Evolutionary conservation across 345 rosid genomes (phyloP).

Genomic region (Barbarea vulgaris): DNA sequence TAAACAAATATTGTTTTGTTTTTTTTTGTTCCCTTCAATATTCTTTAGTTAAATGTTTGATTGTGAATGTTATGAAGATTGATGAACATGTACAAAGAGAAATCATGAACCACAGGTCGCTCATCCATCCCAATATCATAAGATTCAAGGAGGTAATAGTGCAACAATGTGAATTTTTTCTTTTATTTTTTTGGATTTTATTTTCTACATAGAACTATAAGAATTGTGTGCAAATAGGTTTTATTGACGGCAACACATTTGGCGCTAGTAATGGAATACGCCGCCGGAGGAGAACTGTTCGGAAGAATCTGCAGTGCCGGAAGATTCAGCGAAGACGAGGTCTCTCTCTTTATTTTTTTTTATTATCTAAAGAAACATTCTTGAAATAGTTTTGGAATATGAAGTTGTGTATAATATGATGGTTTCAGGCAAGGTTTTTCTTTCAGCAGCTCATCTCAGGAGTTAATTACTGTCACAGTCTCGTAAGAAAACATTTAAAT

Average conservation of each 20-base stretch:
- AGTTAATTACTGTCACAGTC: slow-evolving; percentile 71
- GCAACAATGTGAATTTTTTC: background rate
- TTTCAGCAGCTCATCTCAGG: slow-evolving; percentile 80
- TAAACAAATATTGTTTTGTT: background rate
- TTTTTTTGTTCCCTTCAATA: no score
- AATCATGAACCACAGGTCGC: slow-evolving; percentile 77
- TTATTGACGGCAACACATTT: slow-evolving; percentile 64
- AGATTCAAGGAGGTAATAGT: slow-evolving; percentile 66
- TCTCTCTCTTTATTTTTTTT: background rate
- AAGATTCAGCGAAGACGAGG: slow-evolving; percentile 75
- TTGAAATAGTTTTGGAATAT: background rate
- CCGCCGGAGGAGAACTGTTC: slow-evolving; percentile 77
- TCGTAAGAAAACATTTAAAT: slow-evolving; percentile 45
- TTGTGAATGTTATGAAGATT: slow-evolving; percentile 46
- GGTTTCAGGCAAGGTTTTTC: slow-evolving; percentile 70
- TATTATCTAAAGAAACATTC: background rate
- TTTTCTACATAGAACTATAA: background rate
- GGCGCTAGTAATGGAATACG: slow-evolving; percentile 78
- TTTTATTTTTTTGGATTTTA: background rate
- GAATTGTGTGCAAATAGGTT: slow-evolving; percentile 44
- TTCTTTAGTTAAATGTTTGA: slow-evolving; percentile 1
- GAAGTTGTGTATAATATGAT: background rate
- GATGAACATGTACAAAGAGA: slow-evolving; percentile 78
- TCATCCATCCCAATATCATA: slow-evolving; percentile 69
- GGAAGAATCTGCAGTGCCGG: slow-evolving; percentile 67